These are phyloP conservation scores for Verticillium longisporum DNA, from an alignment of 2,329 filamentous ascomycete species.

Conservation along the genomic window DNA sequence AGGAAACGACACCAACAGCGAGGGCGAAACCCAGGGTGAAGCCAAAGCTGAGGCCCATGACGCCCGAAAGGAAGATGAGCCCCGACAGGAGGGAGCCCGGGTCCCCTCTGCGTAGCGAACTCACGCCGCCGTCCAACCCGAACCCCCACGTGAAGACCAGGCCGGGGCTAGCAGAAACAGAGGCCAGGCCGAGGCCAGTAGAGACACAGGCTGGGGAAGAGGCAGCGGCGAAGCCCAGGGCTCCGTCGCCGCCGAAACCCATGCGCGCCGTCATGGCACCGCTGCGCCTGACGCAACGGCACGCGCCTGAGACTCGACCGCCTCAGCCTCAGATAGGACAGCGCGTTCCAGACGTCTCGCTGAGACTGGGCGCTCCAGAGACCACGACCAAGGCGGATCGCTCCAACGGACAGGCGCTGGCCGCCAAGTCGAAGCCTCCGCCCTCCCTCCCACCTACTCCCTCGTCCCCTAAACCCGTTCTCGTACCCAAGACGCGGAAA, in stretches of 20 bases:
- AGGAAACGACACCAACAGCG: neutral
- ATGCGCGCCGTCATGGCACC: neutral
- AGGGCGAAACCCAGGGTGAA: slow-evolving; percentile 5
- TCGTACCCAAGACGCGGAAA: slow-evolving; percentile 5
- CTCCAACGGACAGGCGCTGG: neutral
- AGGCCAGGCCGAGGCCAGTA: slow-evolving; percentile 10
- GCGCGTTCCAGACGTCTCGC: neutral
- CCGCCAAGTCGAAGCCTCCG: neutral
- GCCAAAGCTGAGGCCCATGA: slow-evolving; percentile 19
- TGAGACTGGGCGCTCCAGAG: neutral
- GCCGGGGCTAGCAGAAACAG: slow-evolving; percentile 12
- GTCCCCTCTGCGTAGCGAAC: neutral
- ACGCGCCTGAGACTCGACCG: neutral
- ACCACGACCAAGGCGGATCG: neutral
- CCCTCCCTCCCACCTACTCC: neutral
- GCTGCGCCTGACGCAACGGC: neutral
- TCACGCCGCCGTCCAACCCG: slow-evolving; percentile 13
- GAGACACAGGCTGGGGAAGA: neutral
- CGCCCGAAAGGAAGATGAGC: slow-evolving; percentile 21
- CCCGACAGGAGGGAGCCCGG: slow-evolving; percentile 6
- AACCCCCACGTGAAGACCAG: slow-evolving; percentile 19
- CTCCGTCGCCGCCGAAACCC: neutral
- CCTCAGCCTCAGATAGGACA: neutral
- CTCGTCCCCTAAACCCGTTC: neutral
- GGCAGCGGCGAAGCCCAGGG: neutral